Percentiles rank a stretch among this genome's conserved stretches.
Evolutionary conservation across 768 basidiomycete species (phyloP).

Genomic region (Astraeus odoratus): DNA sequence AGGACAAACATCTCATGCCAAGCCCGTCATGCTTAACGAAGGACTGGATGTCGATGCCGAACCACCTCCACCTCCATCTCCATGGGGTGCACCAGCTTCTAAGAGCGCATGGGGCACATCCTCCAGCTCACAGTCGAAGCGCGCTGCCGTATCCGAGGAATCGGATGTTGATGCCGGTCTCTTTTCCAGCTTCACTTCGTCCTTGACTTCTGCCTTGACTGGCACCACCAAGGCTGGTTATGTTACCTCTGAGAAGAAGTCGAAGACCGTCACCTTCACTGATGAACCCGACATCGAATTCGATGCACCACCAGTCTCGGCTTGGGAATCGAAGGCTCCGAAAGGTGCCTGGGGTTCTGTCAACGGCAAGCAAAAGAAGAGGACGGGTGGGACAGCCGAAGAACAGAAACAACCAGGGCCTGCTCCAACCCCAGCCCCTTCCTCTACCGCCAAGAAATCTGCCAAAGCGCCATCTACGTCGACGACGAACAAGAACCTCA

Average conservation of each 20-base stretch:
- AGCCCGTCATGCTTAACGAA: conserved; percentile 12
- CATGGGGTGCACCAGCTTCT: conserved; percentile 13
- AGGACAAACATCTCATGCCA: conserved; percentile 11
- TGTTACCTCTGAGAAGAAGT: conserved; percentile 10
- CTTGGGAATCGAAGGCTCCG: conserved; percentile 8
- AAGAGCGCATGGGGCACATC: conserved; percentile 8
- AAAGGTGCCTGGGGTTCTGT: conserved; percentile 17
- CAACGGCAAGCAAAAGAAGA: conserved; percentile 17
- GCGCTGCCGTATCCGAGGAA: neutral
- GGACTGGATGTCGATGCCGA: conserved; percentile 17
- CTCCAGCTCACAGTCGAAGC: neutral
- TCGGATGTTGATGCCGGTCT: neutral
- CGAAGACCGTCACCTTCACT: conserved; percentile 20
- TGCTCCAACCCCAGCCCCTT: neutral
- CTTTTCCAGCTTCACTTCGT: neutral
- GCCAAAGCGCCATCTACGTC: conserved; percentile 2
- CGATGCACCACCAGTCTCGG: conserved; percentile 11
- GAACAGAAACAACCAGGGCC: conserved; percentile 12
- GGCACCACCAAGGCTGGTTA: conserved; percentile 10
- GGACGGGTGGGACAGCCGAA: conserved; percentile 2
- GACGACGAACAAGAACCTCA: conserved; percentile 12
- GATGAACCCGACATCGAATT: conserved; percentile 23
- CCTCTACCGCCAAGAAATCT: conserved; percentile 10
- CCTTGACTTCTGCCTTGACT: conserved; percentile 1
- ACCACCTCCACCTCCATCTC: conserved; percentile 12